These are phyloP conservation scores for Penicillium crustosum DNA, from an alignment of 2,329 filamentous ascomycete species.

Conservation along the genomic window DNA sequence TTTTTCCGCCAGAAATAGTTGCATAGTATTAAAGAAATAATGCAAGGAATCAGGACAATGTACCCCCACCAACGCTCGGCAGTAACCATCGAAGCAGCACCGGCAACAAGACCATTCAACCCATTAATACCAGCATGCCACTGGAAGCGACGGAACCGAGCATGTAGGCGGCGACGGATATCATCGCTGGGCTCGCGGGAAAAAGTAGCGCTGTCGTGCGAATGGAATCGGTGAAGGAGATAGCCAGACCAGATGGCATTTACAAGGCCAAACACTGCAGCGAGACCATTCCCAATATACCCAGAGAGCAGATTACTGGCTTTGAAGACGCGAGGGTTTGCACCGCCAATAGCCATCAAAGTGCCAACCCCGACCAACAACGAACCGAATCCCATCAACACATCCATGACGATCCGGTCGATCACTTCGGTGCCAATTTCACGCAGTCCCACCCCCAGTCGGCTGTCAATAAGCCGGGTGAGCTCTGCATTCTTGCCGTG, in stretches of 20 bases:
- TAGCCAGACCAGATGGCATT: conserved; percentile 52
- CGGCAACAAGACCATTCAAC: conserved; percentile 49
- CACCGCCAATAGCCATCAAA: conserved; percentile 55
- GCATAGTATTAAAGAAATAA: conserved; percentile 47
- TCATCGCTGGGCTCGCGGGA: conserved; percentile 33
- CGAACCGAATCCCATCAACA: conserved; percentile 51
- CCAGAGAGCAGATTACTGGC: conserved; percentile 57
- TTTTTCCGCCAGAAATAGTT: conserved; percentile 52
- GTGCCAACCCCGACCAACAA: conserved; percentile 54
- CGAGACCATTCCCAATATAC: conserved; percentile 55
- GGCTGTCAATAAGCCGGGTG: conserved; percentile 33
- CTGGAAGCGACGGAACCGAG: conserved; percentile 45
- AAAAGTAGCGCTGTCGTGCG: conserved; percentile 32
- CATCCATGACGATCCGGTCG: conserved; percentile 54
- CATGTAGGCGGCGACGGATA: conserved; percentile 34
- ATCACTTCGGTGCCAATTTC: conserved; percentile 54
- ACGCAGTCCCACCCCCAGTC: conserved; percentile 48
- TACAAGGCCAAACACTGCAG: conserved; percentile 51
- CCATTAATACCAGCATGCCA: conserved; percentile 50
- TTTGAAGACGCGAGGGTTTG: conserved; percentile 42
- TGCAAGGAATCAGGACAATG: conserved; percentile 52
- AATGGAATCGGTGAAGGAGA: conserved; percentile 44
- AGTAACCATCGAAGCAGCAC: conserved; percentile 52
- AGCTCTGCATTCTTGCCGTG: conserved; percentile 22
- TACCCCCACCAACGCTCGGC: conserved; percentile 56